These are phyloP conservation scores for Penicillium sp. DNA, from an alignment of 2,329 filamentous ascomycete species.

Conservation along the genomic window DNA sequence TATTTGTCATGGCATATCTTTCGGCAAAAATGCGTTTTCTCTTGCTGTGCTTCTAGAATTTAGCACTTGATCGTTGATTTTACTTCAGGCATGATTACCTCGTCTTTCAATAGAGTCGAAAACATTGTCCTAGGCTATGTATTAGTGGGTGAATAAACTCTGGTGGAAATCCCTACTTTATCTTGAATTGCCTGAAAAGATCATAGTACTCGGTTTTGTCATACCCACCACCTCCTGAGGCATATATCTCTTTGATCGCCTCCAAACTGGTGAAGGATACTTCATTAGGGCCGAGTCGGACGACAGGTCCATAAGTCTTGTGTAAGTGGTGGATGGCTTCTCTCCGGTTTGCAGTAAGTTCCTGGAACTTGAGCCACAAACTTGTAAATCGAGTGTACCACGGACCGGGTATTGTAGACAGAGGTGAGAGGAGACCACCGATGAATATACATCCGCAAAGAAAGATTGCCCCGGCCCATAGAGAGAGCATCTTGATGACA, in stretches of 20 bases:
- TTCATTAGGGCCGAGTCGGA: constrained; percentile 33
- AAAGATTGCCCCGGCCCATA: constrained; percentile 14
- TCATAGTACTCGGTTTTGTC: constrained; percentile 40
- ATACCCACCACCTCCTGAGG: constrained; percentile 37
- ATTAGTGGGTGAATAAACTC: neutral
- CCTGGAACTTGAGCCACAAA: constrained; percentile 32
- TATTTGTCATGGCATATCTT: constrained; percentile 67
- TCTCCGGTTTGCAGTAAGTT: constrained; percentile 30
- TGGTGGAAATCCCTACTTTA: constrained; percentile 16
- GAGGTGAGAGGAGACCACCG: constrained; percentile 16
- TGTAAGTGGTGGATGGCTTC: constrained; percentile 32
- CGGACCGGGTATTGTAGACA: constrained; percentile 29
- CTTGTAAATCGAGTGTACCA: constrained; percentile 32
- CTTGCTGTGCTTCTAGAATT: constrained; percentile 55
- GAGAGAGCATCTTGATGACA: constrained; percentile 14
- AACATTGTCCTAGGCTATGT: constrained; percentile 36
- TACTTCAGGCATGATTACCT: constrained; percentile 9
- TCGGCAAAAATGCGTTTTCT: constrained; percentile 64
- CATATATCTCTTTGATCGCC: constrained; percentile 35
- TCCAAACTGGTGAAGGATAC: constrained; percentile 31
- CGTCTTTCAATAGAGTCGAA: constrained; percentile 32
- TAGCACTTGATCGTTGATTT: neutral
- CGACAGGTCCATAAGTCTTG: constrained; percentile 27
- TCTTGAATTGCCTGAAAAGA: constrained; percentile 35
- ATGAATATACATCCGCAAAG: constrained; percentile 11